Evolutionary conservation across 2,329 filamentous ascomycete species (phyloP), one percentile per base, ranked within the genome.

Genomic region (Thielaviopsis euricoi): DNA sequence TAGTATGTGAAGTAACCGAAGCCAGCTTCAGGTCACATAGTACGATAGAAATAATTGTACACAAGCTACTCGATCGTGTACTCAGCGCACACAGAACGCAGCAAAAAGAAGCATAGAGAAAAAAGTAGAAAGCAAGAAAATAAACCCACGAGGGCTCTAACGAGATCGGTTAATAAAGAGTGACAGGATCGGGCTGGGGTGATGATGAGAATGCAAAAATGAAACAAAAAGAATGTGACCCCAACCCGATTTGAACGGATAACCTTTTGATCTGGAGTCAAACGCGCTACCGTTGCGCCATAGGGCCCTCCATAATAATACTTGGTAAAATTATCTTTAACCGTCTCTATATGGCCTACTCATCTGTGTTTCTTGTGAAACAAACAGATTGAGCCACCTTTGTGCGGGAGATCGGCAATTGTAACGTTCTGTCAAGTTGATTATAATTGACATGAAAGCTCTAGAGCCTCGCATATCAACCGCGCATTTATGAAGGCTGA

Each of bases 251-350:
- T 59, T 56, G 53, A 57, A 53, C 50, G 52, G 57, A 55, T 58
- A 58, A 58, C 56, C 56, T 58, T 58, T 58, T 58, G 57, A 60
- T 51, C 53, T 56, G 49, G 53, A 59, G 58, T 56, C 58, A 59
- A 56, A 56, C 53, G 58, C 53, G 53, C 58, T 60, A 57, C 54
- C 50, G 58, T 60, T 57, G 54, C 33, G 54, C 57, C 57, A 58
- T 58, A 53, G 53, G 49, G 53, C 55, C 59, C 50, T 25, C 15
- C 25, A 13, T 21, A 26, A 48, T 12, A 10, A 12, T 2, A 26
- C 9, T 40, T 23, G 25, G 25, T 40, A 22, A 9, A 26, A 12
- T 40, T 15, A 7, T 17, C 7, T 0, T 10, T 13, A 0, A 25
- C 51, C 23, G 7, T 37, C 5, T 17, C 9, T 33, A 33, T 10